Base-by-base conservation (phyloP, 805 yeast genomes). In the Ogataea minuta region DNA sequence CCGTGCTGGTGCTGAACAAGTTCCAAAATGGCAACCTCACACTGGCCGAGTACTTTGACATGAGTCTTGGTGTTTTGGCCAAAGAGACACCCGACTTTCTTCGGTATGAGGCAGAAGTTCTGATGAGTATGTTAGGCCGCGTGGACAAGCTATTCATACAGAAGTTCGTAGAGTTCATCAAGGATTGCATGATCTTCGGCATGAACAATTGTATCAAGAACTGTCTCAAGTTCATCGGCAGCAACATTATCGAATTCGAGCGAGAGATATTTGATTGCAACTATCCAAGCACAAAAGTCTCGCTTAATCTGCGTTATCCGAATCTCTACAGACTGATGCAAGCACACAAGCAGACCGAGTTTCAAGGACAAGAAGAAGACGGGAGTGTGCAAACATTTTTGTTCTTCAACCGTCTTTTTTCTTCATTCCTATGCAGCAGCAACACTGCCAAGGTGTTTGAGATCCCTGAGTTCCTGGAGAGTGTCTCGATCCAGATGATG, bases 151-250 rank as follows among this genome's bases (percentile, higher is more conserved):
- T 13, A 2, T 54, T 48, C 28, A 27, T 52, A 19, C 51, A 50
- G 27, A 43, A 27, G 13, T 53, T 55, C 36, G 49, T 54, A 31
- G 54, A 48, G 34, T 45, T 56, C 23, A 43, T 52, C 37, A 50
- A 46, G 31, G 59, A 56, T 27, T 52, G 51, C 26, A 49, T 51
- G 49, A 48, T 54, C 6, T 46, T 36, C 37, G 55, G 57, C 8
- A 41, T 52, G 42, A 54, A 53, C 39, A 41, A 41, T 17, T 52
- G 56, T 23, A 36, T 53, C 16, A 29, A 25, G 6, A 41, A 41
- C 23, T 48, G 54, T 32, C 38, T 50, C 16, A 35, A 27, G 23
- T 34, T 46, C 21, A 44, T 50, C 20, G 49, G 47, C 10, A 44
- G 35, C 23, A 43, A 43, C 36, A 36, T 53, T 9, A 20, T 48